These are phyloP conservation scores for Parathielavia hyrcaniae DNA, from an alignment of 495 filamentous ascomycete species.

Conservation along the genomic window DNA sequence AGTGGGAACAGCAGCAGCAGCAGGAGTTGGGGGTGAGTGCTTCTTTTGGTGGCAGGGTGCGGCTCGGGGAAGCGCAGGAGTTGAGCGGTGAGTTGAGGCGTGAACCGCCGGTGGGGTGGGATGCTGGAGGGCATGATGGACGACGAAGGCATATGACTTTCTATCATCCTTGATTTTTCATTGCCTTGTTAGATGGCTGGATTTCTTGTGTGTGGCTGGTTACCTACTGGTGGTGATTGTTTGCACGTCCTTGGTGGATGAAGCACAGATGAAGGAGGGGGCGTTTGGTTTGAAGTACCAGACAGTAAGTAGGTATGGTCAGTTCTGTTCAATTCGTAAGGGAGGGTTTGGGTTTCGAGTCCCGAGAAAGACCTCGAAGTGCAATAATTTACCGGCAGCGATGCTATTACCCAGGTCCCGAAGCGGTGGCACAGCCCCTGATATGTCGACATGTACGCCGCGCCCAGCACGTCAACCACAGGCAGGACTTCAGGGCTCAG, in stretches of 20 bases:
- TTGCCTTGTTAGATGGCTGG: background rate
- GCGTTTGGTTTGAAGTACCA: too few relatives aligned
- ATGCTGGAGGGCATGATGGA: slow-evolving; percentile 17
- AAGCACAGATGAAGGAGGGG: too few relatives aligned
- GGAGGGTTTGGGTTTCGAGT: too few relatives aligned
- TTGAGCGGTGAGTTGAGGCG: slow-evolving; percentile 4
- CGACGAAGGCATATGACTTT: slow-evolving; percentile 22
- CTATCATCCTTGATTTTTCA: slow-evolving; percentile 21
- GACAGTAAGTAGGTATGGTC: too few relatives aligned
- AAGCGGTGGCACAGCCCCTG: too few relatives aligned
- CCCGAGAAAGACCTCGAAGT: too few relatives aligned
- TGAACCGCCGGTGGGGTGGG: slow-evolving; percentile 14
- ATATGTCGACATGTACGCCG: too few relatives aligned
- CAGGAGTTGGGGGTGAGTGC: background rate
- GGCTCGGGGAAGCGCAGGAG: slow-evolving; percentile 15
- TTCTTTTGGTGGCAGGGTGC: background rate
- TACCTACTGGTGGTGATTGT: background rate
- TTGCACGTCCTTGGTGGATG: background rate
- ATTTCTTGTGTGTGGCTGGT: background rate
- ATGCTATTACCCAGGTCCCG: too few relatives aligned
- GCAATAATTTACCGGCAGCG: too few relatives aligned
- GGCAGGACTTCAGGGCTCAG: too few relatives aligned
- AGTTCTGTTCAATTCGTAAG: too few relatives aligned
- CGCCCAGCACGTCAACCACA: too few relatives aligned
- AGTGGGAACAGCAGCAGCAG: background rate